These are phyloP conservation scores for Monosporascus sp. DNA, from an alignment of 2,329 filamentous ascomycete species.

Conservation along the genomic window DNA sequence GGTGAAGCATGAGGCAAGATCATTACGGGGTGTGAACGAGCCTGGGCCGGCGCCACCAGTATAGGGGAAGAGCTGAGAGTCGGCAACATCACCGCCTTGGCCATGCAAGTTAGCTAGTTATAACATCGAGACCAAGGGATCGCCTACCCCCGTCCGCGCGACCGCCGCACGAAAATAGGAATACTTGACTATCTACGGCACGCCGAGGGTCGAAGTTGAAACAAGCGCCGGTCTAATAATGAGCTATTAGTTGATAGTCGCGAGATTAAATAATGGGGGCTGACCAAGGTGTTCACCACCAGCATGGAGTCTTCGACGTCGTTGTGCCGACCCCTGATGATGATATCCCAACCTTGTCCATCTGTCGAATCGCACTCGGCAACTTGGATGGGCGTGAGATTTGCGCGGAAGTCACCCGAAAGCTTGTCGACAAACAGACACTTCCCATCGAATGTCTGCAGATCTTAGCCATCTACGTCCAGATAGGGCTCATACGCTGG, in stretches of 20 bases:
- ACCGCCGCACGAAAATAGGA: constrained; percentile 55
- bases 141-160: constrained; percentile 45
- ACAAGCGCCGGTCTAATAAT: constrained; percentile 47
- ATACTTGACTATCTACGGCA: constrained; percentile 44
- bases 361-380: constrained; percentile 35
- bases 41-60: constrained; percentile 36
- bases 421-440: constrained; percentile 39
- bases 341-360: constrained; percentile 39
- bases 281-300: constrained; percentile 48
- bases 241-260: constrained; percentile 1
- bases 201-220: constrained; percentile 53
- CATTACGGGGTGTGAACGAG: constrained; percentile 40
- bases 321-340: constrained; percentile 46
- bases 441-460: constrained; percentile 34
- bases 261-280: constrained; percentile 4
- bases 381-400: constrained; percentile 38
- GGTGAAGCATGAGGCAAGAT: constrained; percentile 41
- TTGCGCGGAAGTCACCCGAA: constrained; percentile 41
- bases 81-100: constrained; percentile 40
- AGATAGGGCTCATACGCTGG: too few relatives aligned
- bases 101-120: background rate
- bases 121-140: constrained; percentile 1
- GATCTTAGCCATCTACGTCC: constrained; percentile 3
- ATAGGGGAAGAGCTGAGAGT: constrained; percentile 49
- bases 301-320: constrained; percentile 41